Evolutionary conservation across 495 filamentous ascomycete genomes (phyloP).

Genomic region (Evernia prunastri): DNA sequence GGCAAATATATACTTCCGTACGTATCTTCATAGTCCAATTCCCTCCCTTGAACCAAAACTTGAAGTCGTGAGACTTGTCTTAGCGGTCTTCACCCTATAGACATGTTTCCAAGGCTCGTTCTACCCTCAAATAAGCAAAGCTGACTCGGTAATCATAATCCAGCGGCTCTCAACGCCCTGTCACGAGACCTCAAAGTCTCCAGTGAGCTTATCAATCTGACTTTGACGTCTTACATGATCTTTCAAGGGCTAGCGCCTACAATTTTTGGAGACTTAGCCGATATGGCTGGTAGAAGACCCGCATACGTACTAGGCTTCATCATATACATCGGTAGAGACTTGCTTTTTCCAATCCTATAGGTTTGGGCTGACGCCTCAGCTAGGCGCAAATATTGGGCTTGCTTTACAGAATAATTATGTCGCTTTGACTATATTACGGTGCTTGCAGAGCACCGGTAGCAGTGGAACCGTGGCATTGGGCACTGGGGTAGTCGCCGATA

Average conservation of each 20-base stretch:
- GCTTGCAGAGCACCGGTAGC: conserved; percentile 50
- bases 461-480: conserved; percentile 30
- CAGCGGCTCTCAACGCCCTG: conserved; percentile 58
- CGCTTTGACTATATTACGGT: conserved; percentile 48
- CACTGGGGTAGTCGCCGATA: conserved; percentile 35
- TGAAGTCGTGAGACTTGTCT: too few species aligned
- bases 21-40: too few species aligned
- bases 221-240: conserved; percentile 62
- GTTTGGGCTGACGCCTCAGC: neutral
- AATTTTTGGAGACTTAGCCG: conserved; percentile 37
- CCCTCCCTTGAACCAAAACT: too few species aligned
- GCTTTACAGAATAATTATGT: conserved; percentile 43
- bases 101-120: too few species aligned
- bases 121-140: too few species aligned
- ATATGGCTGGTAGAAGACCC: conserved; percentile 37
- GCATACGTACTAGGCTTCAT: conserved; percentile 35
- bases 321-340: conserved; percentile 30
- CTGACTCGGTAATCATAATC: too few species aligned
- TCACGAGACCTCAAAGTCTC: conserved; percentile 54
- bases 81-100: too few species aligned
- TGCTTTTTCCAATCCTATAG: neutral
- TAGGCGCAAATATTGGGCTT: conserved; percentile 35
- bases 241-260: conserved; percentile 49
- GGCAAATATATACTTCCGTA: conserved; percentile 71
- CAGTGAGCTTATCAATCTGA: conserved; percentile 59